phyloP scores from a whole-genome alignment of 257 asterid genomes.

The Striga asiatica region DNA sequence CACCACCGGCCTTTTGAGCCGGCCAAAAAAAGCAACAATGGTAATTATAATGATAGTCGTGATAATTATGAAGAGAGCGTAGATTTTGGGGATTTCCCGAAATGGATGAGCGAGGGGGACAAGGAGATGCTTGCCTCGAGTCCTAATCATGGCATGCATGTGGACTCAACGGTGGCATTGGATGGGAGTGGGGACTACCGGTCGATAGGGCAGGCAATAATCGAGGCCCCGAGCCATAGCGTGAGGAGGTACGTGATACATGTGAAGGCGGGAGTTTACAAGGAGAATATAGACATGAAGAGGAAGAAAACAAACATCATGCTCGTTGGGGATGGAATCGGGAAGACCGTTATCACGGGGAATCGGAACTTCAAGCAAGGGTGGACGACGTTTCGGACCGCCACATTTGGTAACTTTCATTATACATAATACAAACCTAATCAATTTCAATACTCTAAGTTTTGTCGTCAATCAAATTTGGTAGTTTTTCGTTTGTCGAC shows the following conservation, averaged over 20 bases:
- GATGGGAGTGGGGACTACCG: conserved; percentile 71
- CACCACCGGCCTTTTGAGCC: conserved; percentile 48
- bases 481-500: too few relatives aligned
- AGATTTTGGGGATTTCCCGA: conserved; percentile 27
- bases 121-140: conserved; percentile 29
- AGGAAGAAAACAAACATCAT: conserved; percentile 77
- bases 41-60: background rate
- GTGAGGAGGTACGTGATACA: conserved; percentile 66
- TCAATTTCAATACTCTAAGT: too few relatives aligned
- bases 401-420: conserved; percentile 56
- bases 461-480: too few relatives aligned
- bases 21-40: conserved; percentile 16
- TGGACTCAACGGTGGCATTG: conserved; percentile 58
- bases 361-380: conserved; percentile 89
- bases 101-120: conserved; percentile 81
- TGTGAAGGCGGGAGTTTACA: conserved; percentile 80
- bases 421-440: too few relatives aligned
- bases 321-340: conserved; percentile 92
- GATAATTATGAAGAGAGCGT: background rate
- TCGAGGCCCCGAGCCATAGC: conserved; percentile 61
- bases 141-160: conserved; percentile 46
- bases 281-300: conserved; percentile 82
- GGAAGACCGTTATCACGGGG: conserved; percentile 59
- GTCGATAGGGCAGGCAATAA: conserved; percentile 51
- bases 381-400: conserved; percentile 91